Percentiles rank a stretch among this genome's conserved stretches.
Evolutionary conservation across 2,329 filamentous ascomycete genomes (phyloP).

Genomic region (Ophioceras dolichostomum): DNA sequence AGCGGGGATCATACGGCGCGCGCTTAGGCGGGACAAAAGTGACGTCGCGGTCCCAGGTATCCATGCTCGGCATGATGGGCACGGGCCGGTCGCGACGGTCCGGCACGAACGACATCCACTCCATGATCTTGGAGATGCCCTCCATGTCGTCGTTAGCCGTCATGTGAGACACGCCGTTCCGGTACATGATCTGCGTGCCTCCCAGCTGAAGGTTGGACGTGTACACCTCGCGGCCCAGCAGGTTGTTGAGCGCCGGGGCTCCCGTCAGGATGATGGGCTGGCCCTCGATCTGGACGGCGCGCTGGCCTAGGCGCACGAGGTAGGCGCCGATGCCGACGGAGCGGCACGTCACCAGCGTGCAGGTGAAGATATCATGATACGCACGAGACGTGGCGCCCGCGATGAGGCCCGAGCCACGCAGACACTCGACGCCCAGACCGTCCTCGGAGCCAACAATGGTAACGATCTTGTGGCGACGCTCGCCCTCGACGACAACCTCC

Average conservation of each 20-base stretch:
- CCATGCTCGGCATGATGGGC: constrained; percentile 76
- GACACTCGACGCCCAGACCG: constrained; percentile 92
- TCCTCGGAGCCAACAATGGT: constrained; percentile 91
- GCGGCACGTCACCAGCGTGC: constrained; percentile 93
- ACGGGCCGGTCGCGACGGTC: constrained; percentile 90
- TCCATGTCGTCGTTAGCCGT: constrained; percentile 96
- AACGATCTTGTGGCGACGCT: constrained; percentile 86
- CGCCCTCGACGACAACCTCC: constrained; percentile 71
- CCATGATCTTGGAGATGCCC: constrained; percentile 93
- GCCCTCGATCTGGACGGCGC: constrained; percentile 96
- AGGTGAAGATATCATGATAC: constrained; percentile 98
- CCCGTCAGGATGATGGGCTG: constrained; percentile 98
- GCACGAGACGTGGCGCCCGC: constrained; percentile 93
- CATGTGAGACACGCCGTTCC: constrained; percentile 98
- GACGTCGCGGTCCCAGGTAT: constrained; percentile 88
- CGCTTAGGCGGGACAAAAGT: constrained; percentile 71
- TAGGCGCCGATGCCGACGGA: constrained; percentile 99
- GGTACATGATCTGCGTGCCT: constrained; percentile 99
- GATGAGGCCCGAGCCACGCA: constrained; percentile 94
- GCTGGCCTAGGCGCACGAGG: constrained; percentile 93
- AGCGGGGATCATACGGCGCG: constrained; percentile 83
- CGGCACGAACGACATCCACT: constrained; percentile 95
- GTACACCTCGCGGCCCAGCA: constrained; percentile 95
- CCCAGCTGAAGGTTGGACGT: constrained; percentile 98
- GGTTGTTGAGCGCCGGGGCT: constrained; percentile 94